These are phyloP conservation scores for Serendipita sp. DNA, from an alignment of 768 basidiomycete genomes.

Conservation along the genomic window DNA sequence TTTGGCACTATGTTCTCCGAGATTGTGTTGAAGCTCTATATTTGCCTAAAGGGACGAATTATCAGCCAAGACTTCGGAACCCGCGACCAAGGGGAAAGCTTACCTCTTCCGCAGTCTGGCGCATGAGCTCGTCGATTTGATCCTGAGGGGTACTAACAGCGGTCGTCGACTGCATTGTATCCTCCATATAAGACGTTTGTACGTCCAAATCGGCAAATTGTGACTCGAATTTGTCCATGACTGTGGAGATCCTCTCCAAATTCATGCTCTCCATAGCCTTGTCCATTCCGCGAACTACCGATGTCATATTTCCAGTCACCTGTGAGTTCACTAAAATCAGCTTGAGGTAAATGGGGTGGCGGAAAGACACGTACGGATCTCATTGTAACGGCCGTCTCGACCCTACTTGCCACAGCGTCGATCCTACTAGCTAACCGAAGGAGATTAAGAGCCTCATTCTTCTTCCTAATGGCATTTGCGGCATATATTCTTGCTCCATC, in stretches of 20 bases:
- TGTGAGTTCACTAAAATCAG: constrained; percentile 19
- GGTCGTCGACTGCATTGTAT: constrained; percentile 84
- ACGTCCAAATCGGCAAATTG: constrained; percentile 97
- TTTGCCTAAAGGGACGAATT: constrained; percentile 33
- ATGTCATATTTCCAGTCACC: constrained; percentile 92
- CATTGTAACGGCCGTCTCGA: constrained; percentile 98
- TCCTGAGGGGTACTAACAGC: constrained; percentile 91
- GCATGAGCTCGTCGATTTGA: constrained; percentile 82
- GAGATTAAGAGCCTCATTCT: constrained; percentile 83
- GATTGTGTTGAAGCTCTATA: constrained; percentile 84
- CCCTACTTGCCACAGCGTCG: constrained; percentile 90
- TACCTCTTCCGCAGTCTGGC: constrained; percentile 85
- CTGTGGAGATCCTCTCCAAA: constrained; percentile 85
- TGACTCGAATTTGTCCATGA: constrained; percentile 98
- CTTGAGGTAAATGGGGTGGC: neutral
- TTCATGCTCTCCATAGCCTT: constrained; percentile 99
- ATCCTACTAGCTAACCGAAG: constrained; percentile 80
- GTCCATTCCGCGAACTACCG: constrained; percentile 95
- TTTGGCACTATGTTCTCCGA: constrained; percentile 37
- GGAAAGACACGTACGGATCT: constrained; percentile 22
- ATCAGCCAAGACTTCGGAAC: neutral
- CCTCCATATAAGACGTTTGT: constrained; percentile 96
- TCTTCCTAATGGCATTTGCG: constrained; percentile 95
- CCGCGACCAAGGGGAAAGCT: neutral
- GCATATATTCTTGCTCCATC: constrained; percentile 98